These are phyloP conservation scores for Sarocladium oryzae DNA, from an alignment of 2,329 filamentous ascomycete genomes.

Conservation along the genomic window DNA sequence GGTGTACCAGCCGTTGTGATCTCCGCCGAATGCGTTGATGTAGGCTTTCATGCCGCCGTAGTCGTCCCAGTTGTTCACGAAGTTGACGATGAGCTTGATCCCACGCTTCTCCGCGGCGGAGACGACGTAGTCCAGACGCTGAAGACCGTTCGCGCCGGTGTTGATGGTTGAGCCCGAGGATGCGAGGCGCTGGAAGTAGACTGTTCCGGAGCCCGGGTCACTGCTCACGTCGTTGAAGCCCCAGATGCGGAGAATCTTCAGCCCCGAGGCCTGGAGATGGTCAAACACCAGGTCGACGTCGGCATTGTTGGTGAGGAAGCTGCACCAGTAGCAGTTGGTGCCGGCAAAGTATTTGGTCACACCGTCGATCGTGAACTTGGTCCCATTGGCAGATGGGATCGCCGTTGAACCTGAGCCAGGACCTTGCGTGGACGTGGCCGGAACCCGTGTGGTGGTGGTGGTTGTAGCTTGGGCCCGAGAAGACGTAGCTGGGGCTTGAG, in stretches of 20 bases:
- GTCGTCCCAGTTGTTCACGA: conserved; percentile 65
- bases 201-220: conserved; percentile 25
- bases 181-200: conserved; percentile 50
- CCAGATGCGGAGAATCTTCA: conserved; percentile 55
- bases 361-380: conserved; percentile 34
- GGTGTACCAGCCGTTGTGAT: conserved; percentile 47
- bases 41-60: conserved; percentile 60
- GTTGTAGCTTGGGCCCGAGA: too few species aligned
- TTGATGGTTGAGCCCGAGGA: conserved; percentile 51
- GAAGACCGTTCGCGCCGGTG: conserved; percentile 53
- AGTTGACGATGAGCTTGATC: conserved; percentile 57
- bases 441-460: neutral
- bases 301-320: conserved; percentile 41
- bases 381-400: conserved; percentile 13
- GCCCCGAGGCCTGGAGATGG: conserved; percentile 40
- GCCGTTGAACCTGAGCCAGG: neutral
- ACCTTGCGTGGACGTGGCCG: neutral
- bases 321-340: conserved; percentile 50
- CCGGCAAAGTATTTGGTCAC: conserved; percentile 43
- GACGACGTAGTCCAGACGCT: conserved; percentile 56
- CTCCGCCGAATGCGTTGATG: conserved; percentile 45
- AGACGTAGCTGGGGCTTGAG: too few species aligned
- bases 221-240: conserved; percentile 55
- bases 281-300: conserved; percentile 46
- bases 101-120: conserved; percentile 49